These are phyloP conservation scores for Borovskyia barvae DNA, from an alignment of 208 protist species.

Conservation along the genomic window DNA sequence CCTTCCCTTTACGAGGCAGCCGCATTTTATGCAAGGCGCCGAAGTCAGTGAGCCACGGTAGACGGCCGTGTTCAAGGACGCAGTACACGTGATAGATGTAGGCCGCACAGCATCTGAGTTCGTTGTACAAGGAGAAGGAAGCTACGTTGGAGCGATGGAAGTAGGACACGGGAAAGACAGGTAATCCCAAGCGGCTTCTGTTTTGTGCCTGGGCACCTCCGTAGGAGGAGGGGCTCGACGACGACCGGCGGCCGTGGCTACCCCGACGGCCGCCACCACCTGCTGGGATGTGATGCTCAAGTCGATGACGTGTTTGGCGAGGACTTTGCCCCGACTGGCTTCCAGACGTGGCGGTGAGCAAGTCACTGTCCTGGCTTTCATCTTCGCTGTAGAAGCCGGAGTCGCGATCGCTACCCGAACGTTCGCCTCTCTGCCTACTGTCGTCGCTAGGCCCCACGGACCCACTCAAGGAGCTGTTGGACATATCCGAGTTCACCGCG, in stretches of 20 bases:
- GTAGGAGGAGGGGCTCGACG: too few relatives aligned
- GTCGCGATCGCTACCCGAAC: slow-evolving; percentile 12
- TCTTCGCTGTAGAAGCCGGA: slow-evolving; percentile 29
- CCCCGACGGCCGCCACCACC: too few relatives aligned
- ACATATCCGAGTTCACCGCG: neutral
- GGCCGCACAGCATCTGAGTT: slow-evolving; percentile 13
- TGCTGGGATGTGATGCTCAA: too few relatives aligned
- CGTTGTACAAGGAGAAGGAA: slow-evolving; percentile 25
- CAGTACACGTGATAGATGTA: slow-evolving; percentile 18
- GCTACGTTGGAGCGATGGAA: slow-evolving; percentile 24
- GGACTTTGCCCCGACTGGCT: too few relatives aligned
- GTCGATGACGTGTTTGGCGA: too few relatives aligned
- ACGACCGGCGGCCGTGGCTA: too few relatives aligned
- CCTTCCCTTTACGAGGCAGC: slow-evolving; percentile 38
- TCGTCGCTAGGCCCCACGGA: neutral
- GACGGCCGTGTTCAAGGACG: slow-evolving; percentile 46
- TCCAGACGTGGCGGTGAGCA: neutral
- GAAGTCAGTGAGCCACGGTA: slow-evolving; percentile 79
- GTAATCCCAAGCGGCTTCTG: slow-evolving; percentile 3
- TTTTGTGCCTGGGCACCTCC: too few relatives aligned
- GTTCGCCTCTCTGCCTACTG: too few relatives aligned
- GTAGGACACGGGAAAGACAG: slow-evolving; percentile 28
- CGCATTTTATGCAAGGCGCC: slow-evolving; percentile 51
- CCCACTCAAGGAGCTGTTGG: neutral
- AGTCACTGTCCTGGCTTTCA: slow-evolving; percentile 21